These are phyloP conservation scores for Paraurostyla sp. DNA, from an alignment of 73 alveolate genomes.

Conservation along the genomic window DNA sequence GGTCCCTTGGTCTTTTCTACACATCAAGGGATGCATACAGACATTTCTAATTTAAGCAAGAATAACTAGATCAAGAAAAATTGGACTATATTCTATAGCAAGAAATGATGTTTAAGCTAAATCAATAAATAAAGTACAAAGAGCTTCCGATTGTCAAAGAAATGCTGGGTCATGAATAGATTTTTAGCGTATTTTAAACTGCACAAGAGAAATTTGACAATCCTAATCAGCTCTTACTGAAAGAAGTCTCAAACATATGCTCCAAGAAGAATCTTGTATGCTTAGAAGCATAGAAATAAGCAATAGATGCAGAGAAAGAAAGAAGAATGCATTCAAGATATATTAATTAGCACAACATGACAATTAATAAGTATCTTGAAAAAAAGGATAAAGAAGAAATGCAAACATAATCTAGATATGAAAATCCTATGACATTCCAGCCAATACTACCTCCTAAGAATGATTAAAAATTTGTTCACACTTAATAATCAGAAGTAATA, in stretches of 20 bases:
- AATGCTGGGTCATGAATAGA: constrained; percentile 24
- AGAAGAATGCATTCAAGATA: not conserved
- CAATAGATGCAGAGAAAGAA: constrained; percentile 18
- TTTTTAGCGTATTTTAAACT: not conserved
- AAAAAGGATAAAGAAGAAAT: not conserved
- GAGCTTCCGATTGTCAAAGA: constrained; percentile 12
- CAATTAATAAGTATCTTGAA: constrained; percentile 6
- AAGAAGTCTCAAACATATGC: constrained; percentile 1
- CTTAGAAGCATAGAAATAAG: constrained; percentile 15
- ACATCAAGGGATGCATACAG: not conserved
- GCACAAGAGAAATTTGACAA: constrained; percentile 41
- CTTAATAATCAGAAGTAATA: too few relatives aligned
- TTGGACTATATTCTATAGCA: not conserved
- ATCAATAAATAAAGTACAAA: constrained; percentile 2
- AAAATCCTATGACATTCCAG: too few relatives aligned
- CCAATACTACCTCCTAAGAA: too few relatives aligned
- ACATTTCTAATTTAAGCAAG: constrained; percentile 4
- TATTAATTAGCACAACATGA: not conserved
- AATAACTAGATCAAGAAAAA: not conserved
- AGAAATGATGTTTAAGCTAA: not conserved
- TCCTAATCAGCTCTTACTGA: constrained; percentile 9
- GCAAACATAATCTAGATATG: too few relatives aligned
- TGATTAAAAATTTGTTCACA: too few relatives aligned
- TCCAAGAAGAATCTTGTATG: not conserved
- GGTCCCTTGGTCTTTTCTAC: not conserved